Percentiles rank a stretch among this genome's conserved stretches.
Evolutionary conservation across 371 early-diverging fungal genomes (phyloP).

Genomic region (Syncephalastrum contaminatum): DNA sequence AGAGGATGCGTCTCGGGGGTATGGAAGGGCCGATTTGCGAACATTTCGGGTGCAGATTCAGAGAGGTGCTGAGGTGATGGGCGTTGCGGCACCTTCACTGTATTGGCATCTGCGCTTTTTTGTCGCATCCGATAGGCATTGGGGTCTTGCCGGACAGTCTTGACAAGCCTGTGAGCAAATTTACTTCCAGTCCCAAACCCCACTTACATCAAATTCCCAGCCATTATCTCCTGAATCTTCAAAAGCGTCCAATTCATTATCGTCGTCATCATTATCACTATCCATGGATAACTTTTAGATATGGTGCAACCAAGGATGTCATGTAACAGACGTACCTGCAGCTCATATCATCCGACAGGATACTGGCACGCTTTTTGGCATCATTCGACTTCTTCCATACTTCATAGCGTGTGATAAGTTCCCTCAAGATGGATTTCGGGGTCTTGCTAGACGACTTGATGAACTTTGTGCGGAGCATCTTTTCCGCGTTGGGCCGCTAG

Average conservation of each 20-base stretch:
- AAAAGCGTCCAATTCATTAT: constrained; percentile 23
- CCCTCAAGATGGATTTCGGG: constrained; percentile 39
- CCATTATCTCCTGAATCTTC: constrained; percentile 30
- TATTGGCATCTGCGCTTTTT: too few relatives aligned
- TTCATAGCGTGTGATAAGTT: constrained; percentile 53
- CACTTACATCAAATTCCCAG: constrained; percentile 50
- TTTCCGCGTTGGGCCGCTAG: constrained; percentile 63
- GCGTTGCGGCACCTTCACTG: too few relatives aligned
- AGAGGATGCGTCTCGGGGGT: constrained; percentile 40
- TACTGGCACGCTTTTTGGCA: constrained; percentile 37
- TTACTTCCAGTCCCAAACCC: background rate
- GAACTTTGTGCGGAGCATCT: constrained; percentile 55
- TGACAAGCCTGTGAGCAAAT: background rate
- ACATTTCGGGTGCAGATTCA: too few relatives aligned
- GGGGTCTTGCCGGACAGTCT: constrained; percentile 12
- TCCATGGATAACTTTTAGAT: background rate
- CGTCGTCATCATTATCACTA: constrained; percentile 17
- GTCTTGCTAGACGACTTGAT: constrained; percentile 52
- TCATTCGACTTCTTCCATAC: constrained; percentile 48
- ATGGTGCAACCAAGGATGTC: background rate
- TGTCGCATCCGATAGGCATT: too few relatives aligned
- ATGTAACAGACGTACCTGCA: constrained; percentile 27
- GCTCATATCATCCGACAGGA: constrained; percentile 41
- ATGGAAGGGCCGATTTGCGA: constrained; percentile 11
- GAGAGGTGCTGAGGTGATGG: too few relatives aligned